Evolutionary conservation across 164 flowering plant genomes (phyloP).

Genomic region (Tetracentron sinense): DNA sequence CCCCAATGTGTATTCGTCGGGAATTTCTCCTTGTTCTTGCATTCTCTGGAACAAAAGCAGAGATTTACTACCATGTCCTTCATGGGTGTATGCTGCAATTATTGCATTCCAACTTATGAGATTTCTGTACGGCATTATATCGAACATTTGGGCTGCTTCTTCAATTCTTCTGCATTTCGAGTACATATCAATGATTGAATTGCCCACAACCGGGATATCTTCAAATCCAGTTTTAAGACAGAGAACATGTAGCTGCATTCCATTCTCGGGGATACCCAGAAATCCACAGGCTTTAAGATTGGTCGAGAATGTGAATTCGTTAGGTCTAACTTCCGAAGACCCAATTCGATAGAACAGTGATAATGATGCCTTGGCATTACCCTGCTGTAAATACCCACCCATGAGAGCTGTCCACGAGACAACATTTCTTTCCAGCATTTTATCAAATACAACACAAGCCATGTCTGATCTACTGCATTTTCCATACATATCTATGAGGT

Average conservation of each 20-base stretch:
- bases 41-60: constrained; percentile 39
- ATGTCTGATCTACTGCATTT: constrained; percentile 46
- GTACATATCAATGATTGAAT: constrained; percentile 74
- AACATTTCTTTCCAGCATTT: constrained; percentile 68
- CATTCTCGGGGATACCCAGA: constrained; percentile 32
- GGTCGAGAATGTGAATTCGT: constrained; percentile 68
- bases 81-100: constrained; percentile 50
- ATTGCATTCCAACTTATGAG: constrained; percentile 70
- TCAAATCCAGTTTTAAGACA: constrained; percentile 57
- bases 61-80: constrained; percentile 35
- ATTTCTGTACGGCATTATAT: constrained; percentile 36
- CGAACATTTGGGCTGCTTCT: constrained; percentile 47
- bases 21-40: constrained; percentile 43
- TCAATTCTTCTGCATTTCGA: constrained; percentile 50
- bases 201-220: constrained; percentile 49
- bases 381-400: constrained; percentile 50
- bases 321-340: constrained; percentile 40
- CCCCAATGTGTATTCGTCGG: constrained; percentile 65
- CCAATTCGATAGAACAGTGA: constrained; percentile 45
- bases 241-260: constrained; percentile 57
- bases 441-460: constrained; percentile 54
- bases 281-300: constrained; percentile 53
- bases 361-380: constrained; percentile 37
- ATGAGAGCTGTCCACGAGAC: constrained; percentile 86
- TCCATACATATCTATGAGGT: constrained; percentile 61